Evolutionary conservation across 768 basidiomycete genomes (phyloP).

Genomic region (Pleurotus citrinopileatus): DNA sequence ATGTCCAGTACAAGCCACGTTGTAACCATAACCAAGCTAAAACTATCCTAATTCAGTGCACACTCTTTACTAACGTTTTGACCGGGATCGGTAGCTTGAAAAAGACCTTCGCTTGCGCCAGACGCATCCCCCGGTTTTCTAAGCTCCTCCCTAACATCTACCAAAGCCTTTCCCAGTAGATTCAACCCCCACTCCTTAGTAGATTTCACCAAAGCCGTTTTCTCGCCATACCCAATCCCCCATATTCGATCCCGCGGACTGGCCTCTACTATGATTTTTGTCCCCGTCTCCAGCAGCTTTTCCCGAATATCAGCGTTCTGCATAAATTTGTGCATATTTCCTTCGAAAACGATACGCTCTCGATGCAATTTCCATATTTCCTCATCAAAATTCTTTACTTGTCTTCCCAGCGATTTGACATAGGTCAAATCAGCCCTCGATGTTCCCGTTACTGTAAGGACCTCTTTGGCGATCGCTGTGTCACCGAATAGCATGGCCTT

Average conservation of each 20-base stretch:
- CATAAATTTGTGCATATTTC: conserved; percentile 52
- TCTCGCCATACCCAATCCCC: conserved; percentile 56
- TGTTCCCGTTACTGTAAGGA: conserved; percentile 33
- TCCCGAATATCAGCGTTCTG: conserved; percentile 40
- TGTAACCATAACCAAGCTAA: too few relatives aligned
- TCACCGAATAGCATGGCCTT: conserved; percentile 59
- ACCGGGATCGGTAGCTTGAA: too few relatives aligned
- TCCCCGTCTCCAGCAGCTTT: conserved; percentile 45
- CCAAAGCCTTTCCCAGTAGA: conserved; percentile 48
- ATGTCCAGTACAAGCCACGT: too few relatives aligned
- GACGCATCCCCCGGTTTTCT: too few relatives aligned
- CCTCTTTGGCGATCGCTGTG: conserved; percentile 34
- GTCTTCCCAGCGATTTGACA: conserved; percentile 54
- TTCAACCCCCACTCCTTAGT: conserved; percentile 54
- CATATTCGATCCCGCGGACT: conserved; percentile 62
- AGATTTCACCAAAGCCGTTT: conserved; percentile 38
- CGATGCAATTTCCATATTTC: conserved; percentile 42
- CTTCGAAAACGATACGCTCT: conserved; percentile 49
- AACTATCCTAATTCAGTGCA: too few relatives aligned
- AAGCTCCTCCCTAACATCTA: conserved; percentile 34
- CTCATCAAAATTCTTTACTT: conserved; percentile 47
- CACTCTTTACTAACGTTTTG: too few relatives aligned
- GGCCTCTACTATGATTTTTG: conserved; percentile 50
- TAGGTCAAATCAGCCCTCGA: conserved; percentile 31
- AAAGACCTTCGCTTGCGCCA: too few relatives aligned